Conservation (phyloP, 768 basidiomycete genomes). For the Lactarius akahatsu region DNA sequence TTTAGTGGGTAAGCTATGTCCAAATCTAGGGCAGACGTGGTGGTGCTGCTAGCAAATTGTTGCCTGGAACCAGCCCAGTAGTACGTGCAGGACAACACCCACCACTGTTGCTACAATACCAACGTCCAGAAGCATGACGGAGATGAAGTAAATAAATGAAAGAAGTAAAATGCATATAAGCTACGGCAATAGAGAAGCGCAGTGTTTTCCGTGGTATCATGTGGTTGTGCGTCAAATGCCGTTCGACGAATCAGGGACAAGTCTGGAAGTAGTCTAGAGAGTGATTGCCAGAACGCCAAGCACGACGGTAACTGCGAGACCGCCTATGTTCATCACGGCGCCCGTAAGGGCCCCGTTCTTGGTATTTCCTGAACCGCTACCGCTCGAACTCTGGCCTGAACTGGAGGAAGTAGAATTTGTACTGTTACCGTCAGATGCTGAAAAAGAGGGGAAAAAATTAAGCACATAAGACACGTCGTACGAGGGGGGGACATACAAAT, state of each 20-base stretch:
- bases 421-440: background rate
- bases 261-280: conserved; percentile 2
- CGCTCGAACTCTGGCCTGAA: background rate
- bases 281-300: conserved; percentile 4
- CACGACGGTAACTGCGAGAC: background rate
- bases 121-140: background rate
- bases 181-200: background rate
- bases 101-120: background rate
- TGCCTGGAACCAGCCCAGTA: conserved; percentile 13
- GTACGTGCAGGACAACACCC: background rate
- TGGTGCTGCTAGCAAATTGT: background rate
- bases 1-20: background rate
- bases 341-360: conserved; percentile 1
- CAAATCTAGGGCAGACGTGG: background rate
- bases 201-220: conserved; percentile 17
- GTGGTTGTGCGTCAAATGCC: background rate
- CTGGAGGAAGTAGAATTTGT: background rate
- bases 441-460: background rate
- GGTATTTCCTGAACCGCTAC: background rate
- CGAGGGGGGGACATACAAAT: conserved; percentile 18
- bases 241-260: background rate
- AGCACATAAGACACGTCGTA: background rate
- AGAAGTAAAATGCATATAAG: conserved; percentile 2
- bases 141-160: background rate
- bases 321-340: background rate